phyloP scores from a whole-genome alignment of 495 filamentous ascomycete genomes.

The Podospora sp. region DNA sequence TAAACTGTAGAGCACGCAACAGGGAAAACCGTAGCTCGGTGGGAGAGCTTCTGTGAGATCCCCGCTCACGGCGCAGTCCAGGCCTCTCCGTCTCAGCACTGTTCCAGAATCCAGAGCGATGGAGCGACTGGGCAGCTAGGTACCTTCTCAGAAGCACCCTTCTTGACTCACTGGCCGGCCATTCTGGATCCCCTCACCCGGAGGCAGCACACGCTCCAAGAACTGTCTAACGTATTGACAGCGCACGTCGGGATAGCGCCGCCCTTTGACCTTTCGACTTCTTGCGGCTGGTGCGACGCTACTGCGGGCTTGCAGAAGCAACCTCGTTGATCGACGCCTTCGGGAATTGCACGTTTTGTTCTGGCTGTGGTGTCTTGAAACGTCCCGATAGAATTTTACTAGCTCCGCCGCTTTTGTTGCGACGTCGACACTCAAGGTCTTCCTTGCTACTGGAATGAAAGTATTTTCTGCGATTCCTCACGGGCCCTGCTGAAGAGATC shows the following conservation, averaged over 20 bases:
- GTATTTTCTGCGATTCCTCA: too few species aligned
- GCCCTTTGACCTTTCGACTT: not conserved
- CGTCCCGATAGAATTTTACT: not conserved
- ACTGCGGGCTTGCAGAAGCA: constrained; percentile 15
- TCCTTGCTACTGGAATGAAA: too few species aligned
- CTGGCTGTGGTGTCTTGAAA: not conserved
- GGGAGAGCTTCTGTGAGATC: too few species aligned
- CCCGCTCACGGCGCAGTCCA: too few species aligned
- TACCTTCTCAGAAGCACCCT: constrained; percentile 31
- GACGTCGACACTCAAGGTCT: too few species aligned
- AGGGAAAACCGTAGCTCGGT: too few species aligned
- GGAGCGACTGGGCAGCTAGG: constrained; percentile 2
- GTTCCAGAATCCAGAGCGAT: not conserved
- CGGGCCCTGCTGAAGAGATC: too few species aligned
- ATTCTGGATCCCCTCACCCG: constrained; percentile 2
- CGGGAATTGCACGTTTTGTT: not conserved
- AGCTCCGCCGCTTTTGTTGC: not conserved
- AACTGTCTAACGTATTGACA: not conserved
- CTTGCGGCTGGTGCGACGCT: not conserved
- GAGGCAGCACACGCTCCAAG: not conserved
- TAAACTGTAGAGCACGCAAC: too few species aligned
- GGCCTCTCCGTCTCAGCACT: constrained; percentile 2
- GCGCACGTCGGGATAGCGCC: not conserved
- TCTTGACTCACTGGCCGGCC: constrained; percentile 37
- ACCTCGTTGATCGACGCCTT: constrained; percentile 15